Conservation (phyloP, 805 yeast species). For the Zygotorulaspora chibaensis region DNA sequence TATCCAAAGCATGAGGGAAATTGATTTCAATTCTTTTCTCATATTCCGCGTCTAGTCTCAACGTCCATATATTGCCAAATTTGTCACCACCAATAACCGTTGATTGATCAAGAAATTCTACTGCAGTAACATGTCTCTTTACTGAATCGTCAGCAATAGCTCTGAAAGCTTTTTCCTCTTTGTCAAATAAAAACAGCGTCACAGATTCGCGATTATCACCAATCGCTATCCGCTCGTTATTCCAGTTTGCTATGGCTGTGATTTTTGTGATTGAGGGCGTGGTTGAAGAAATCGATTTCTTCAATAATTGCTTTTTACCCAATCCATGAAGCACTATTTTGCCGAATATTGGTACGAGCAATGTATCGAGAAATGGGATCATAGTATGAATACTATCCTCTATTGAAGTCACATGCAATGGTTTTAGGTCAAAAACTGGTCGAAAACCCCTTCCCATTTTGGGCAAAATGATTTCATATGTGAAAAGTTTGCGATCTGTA, state of each 20-base stretch:
- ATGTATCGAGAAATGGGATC: conserved; percentile 50
- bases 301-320: conserved; percentile 75
- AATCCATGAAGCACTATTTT: conserved; percentile 59
- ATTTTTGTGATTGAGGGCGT: conserved; percentile 47
- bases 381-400: conserved; percentile 48
- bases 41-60: conserved; percentile 53
- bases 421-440: conserved; percentile 35
- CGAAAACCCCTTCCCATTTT: conserved; percentile 20
- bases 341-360: conserved; percentile 56
- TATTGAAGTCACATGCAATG: conserved; percentile 58
- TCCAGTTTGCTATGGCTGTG: conserved; percentile 45
- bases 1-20: conserved; percentile 8
- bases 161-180: conserved; percentile 45
- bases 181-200: conserved; percentile 50
- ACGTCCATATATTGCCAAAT: conserved; percentile 72
- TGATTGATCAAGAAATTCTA: conserved; percentile 61
- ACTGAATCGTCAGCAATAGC: conserved; percentile 68
- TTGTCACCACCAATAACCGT: conserved; percentile 83
- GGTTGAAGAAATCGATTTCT: conserved; percentile 49
- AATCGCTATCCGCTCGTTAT: conserved; percentile 57
- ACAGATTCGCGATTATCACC: conserved; percentile 73
- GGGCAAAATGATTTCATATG: conserved; percentile 19
- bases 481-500: conserved; percentile 15
- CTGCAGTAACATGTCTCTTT: conserved; percentile 60
- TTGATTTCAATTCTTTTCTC: conserved; percentile 29